Conservation (phyloP, 345 rosid species). For the Hypericum androsaemum region DNA sequence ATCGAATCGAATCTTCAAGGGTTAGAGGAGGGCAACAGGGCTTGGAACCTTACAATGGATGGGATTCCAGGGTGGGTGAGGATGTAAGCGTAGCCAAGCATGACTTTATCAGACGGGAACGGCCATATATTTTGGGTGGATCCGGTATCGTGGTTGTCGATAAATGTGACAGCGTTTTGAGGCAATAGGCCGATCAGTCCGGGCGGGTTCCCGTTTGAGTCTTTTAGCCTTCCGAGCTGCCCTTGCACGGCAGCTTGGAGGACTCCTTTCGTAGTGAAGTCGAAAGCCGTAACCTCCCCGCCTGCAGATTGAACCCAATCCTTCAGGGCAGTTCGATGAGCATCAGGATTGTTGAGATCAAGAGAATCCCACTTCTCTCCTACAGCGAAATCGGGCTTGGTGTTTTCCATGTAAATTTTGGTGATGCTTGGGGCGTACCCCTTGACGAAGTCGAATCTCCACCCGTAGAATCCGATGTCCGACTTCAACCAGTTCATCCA, state of each 20-base stretch:
- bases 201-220: slow-evolving; percentile 59
- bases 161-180: slow-evolving; percentile 59
- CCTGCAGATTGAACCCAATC: slow-evolving; percentile 59
- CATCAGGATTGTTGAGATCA: slow-evolving; percentile 38
- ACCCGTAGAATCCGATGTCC: slow-evolving; percentile 65
- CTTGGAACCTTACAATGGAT: slow-evolving; percentile 37
- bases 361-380: slow-evolving; percentile 69
- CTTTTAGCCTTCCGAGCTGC: slow-evolving; percentile 66
- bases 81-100: slow-evolving; percentile 82
- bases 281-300: slow-evolving; percentile 57
- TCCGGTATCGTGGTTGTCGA: slow-evolving; percentile 79
- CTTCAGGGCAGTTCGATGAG: slow-evolving; percentile 43
- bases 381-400: slow-evolving; percentile 63
- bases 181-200: slow-evolving; percentile 72
- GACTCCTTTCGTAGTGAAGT: slow-evolving; percentile 80
- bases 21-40: neutral
- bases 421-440: slow-evolving; percentile 59
- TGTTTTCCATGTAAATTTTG: slow-evolving; percentile 36
- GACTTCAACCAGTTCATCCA: slow-evolving; percentile 91
- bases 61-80: slow-evolving; percentile 82
- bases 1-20: neutral
- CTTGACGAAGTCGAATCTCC: slow-evolving; percentile 62
- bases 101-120: slow-evolving; percentile 71
- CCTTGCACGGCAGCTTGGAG: slow-evolving; percentile 72
- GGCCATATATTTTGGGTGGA: slow-evolving; percentile 54